Evolutionary conservation across 176 grass and related monocot genomes (phyloP).

Genomic region (Bonia amplexicaulis): DNA sequence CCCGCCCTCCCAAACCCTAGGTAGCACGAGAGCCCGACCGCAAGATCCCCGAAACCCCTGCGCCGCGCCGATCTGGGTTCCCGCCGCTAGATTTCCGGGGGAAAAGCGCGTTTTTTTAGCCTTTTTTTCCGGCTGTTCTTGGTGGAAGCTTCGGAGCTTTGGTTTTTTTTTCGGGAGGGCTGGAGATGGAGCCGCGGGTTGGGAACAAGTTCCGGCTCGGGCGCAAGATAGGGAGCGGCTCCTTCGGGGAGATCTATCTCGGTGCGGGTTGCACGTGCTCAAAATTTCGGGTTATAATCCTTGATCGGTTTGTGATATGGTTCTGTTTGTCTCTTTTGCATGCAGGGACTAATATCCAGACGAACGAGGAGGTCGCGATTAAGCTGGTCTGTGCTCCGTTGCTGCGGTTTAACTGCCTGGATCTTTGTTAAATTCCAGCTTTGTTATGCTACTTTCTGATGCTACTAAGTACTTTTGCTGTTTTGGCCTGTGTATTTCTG

Average conservation of each 20-base stretch:
- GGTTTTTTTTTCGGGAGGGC: not conserved
- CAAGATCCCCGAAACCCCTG: not conserved
- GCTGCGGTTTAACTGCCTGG: slow-evolving; percentile 8
- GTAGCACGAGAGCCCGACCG: slow-evolving; percentile 9
- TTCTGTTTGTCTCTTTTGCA: not conserved
- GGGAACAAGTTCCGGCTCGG: slow-evolving; percentile 97
- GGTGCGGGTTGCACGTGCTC: slow-evolving; percentile 39
- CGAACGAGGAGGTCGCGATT: slow-evolving; percentile 97
- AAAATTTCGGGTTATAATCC: not conserved
- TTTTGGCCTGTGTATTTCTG: not conserved
- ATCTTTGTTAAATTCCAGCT: slow-evolving; percentile 14
- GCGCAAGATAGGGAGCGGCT: slow-evolving; percentile 97
- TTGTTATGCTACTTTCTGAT: not conserved
- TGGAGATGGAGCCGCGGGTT: slow-evolving; percentile 80
- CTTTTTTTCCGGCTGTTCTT: not conserved
- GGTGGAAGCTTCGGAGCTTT: slow-evolving; percentile 18
- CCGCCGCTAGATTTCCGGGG: slow-evolving; percentile 23
- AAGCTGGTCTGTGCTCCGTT: slow-evolving; percentile 68
- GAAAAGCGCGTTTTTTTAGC: slow-evolving; percentile 20
- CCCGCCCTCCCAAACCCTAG: slow-evolving; percentile 39
- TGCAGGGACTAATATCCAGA: slow-evolving; percentile 93
- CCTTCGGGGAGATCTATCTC: slow-evolving; percentile 98
- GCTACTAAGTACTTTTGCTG: not conserved
- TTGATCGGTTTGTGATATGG: not conserved
- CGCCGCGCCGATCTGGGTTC: slow-evolving; percentile 15